Conservation (phyloP, 1,284 basidiomycete genomes). For the Ceratobasidium theobromae region DNA sequence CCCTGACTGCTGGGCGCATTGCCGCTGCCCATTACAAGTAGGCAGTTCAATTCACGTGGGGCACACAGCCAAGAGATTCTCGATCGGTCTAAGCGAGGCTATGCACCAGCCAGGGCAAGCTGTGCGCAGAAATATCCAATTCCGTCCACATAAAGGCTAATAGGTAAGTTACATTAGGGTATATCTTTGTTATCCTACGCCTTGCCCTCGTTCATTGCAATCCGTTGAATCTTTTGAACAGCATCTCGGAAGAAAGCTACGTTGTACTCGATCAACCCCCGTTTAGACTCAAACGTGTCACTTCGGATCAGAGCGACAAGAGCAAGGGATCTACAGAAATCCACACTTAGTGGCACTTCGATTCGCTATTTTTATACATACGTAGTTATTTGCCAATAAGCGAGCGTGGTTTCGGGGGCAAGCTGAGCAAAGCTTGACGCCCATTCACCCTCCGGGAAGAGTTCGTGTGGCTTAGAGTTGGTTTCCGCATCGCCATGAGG, state of each 20-base stretch:
- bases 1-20: neutral
- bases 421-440: constrained; percentile 51
- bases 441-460: constrained; percentile 36
- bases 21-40: neutral
- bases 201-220: constrained; percentile 12
- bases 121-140: neutral
- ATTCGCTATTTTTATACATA: constrained; percentile 43
- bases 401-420: constrained; percentile 74
- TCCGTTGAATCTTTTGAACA: constrained; percentile 40
- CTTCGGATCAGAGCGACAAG: constrained; percentile 82
- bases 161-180: neutral
- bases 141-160: neutral
- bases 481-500: constrained; percentile 17
- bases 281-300: constrained; percentile 70
- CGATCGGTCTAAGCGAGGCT: neutral
- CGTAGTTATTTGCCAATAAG: constrained; percentile 83
- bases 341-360: neutral
- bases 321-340: constrained; percentile 53
- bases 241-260: constrained; percentile 75
- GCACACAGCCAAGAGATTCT: neutral
- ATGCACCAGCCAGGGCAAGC: too few relatives aligned
- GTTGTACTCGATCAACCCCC: constrained; percentile 90
- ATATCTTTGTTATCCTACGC: neutral
- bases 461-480: neutral
- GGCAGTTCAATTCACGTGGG: neutral